Evolutionary conservation across 148 eudicot species (phyloP), one percentile per base, ranked within the genome.

Genomic region (Silene latifolia): DNA sequence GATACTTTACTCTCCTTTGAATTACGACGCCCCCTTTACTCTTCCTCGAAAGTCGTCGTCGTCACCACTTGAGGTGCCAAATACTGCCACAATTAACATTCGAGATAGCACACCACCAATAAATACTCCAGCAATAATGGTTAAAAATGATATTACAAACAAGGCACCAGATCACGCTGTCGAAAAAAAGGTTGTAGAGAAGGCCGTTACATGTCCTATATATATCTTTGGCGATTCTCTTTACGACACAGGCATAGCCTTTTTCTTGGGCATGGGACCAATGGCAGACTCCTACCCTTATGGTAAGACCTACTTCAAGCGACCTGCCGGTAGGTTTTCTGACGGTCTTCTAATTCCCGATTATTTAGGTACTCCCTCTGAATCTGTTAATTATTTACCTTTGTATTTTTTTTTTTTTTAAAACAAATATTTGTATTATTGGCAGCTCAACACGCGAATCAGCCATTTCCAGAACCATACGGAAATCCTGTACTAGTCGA

Each of bases 201-300:
- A 72, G 42, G 46, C 2, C 15, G 61, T 13, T 1, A 25, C 48
- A 17, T 42, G 46, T 8, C 79, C 80, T 1, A 15, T 85, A 3
- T 83, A 74, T 72, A 65, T 79, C 8, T 83, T 86, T 35, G 86
- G 86, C 0, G 88, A 86, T 74, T 83, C 88, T 0, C 74, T 83
- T 0, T 86, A 64, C 20, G 88, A 86, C 68, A 21, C 75, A 0
- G 88, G 86, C 1, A 80, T 73, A 65, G 74, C 66, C 18, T 66
- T 76, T 47, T 83, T 73, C 74, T 27, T 44, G 57, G 81, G 76
- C 7, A 57, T 65, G 12, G 79, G 76, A 0, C 62, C 66, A 4
- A 66, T 66, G 12, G 82, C 85, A 3, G 75, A 63, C 21, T 48
- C 57, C 20, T 63, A 67, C 72, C 87, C 89, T 5, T 86, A 86